Percentiles rank a stretch among this genome's conserved stretches.
These are phyloP conservation scores for Miscanthus lutarioriparius DNA, from an alignment of 176 grass and related monocot genomes.

Conservation along the genomic window DNA sequence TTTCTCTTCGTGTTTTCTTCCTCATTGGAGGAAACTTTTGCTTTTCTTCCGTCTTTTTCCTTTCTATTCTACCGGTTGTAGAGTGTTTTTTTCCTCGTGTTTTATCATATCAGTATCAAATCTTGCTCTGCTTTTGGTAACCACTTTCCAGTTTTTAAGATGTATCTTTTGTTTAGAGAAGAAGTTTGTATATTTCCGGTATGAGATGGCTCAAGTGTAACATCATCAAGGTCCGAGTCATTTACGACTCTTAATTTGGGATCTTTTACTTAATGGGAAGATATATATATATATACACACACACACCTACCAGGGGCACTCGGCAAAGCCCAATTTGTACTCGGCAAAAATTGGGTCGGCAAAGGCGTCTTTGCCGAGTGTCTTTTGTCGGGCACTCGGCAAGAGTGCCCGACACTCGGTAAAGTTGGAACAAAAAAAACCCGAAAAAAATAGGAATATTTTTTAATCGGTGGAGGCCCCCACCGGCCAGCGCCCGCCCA, in stretches of 20 bases:
- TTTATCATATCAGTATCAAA: constrained; percentile 28
- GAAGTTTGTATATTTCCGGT: background rate
- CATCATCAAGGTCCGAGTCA: background rate
- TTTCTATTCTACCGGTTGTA: background rate
- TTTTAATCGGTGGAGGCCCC: too few species aligned
- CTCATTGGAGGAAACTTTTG: background rate
- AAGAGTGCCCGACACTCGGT: too few species aligned
- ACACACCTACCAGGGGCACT: too few species aligned
- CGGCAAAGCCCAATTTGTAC: too few species aligned
- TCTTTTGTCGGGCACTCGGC: too few species aligned
- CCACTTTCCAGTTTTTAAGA: constrained; percentile 1
- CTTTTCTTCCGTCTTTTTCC: background rate
- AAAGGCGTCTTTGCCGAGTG: too few species aligned
- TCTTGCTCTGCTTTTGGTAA: constrained; percentile 16
- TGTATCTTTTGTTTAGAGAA: constrained; percentile 10
- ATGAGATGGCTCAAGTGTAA: background rate
- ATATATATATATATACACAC: too few species aligned
- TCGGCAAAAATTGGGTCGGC: too few species aligned
- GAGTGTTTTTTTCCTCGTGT: background rate
- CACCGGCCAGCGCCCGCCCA: too few species aligned
- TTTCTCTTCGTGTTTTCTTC: background rate
- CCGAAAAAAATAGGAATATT: too few species aligned
- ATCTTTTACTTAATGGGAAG: background rate
- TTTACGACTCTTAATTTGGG: background rate
- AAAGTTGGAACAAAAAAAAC: too few species aligned